Base-by-base conservation (phyloP, 148 eudicot genomes). In the Vaccinium darrowii region DNA sequence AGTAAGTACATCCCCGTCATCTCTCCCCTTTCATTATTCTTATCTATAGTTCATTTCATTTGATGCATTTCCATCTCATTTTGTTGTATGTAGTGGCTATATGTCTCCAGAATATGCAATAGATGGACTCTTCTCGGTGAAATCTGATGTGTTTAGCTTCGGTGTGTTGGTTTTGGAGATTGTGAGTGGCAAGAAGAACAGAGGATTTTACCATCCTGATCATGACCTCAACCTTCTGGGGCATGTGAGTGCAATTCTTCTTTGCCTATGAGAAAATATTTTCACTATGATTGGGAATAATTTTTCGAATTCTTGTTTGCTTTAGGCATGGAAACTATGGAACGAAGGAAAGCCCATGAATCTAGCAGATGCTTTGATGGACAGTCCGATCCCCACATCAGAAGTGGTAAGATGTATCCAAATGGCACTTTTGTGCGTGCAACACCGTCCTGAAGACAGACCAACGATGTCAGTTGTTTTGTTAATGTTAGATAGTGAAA, bases 101-200 rank as follows among this genome's bases (percentile, higher is more conserved):
- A 85, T 85, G 84, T 85, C 84, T 54, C 87, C 87, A 8, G 87
- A 85, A 49, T 85, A 85, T 72, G 84, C 80, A 56, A 23, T 85
- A 50, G 51, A 81, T 5, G 87, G 87, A 43, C 79, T 23, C 15
- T 85, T 85, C 73, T 85, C 87, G 4, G 65, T 80, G 21, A 85
- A 85, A 49, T 85, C 87, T 1, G 81, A 85, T 60, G 81, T 81
- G 56, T 81, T 81, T 27, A 85, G 84, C 50, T 85, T 85, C 21
- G 87, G 87, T 3, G 84, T 85, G 3, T 7, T 85, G 19, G 80
- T 85, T 52, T 62, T 85, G 11, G 84, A 85, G 63, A 74, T 81
- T 16, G 53, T 81, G 1, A 73, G 84, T 47, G 84, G 87, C 54
- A 56, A 73, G 74, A 85, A 58, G 53, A 85, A 85, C 75, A 85